Evolutionary conservation across 371 early-diverging fungal species (phyloP).

Genomic region (Mucor racemosus): DNA sequence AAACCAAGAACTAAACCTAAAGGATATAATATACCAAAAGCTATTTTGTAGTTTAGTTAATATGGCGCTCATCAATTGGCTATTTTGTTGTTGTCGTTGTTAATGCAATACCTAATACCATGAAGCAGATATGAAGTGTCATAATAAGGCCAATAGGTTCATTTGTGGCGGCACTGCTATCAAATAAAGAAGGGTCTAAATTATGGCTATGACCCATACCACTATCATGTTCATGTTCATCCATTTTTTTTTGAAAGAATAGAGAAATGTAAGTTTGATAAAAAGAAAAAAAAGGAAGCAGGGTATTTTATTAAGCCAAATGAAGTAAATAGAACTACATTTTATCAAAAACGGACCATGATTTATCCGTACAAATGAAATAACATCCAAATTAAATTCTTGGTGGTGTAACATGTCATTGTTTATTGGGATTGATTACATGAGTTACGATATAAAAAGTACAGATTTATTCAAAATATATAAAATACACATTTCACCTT

Average conservation of each 20-base stretch:
- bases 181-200: slow-evolving; percentile 43
- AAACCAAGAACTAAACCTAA: slow-evolving; percentile 68
- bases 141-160: slow-evolving; percentile 55
- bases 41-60: slow-evolving; percentile 11
- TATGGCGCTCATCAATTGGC: neutral
- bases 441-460: no score
- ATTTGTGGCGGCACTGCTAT: slow-evolving; percentile 44
- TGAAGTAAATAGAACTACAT: neutral
- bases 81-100: neutral
- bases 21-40: slow-evolving; percentile 52
- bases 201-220: slow-evolving; percentile 49
- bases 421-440: neutral
- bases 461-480: no score
- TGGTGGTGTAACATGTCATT: slow-evolving; percentile 1
- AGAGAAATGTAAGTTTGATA: neutral
- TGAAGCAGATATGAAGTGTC: slow-evolving; percentile 49
- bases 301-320: neutral
- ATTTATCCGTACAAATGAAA: neutral
- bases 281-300: neutral
- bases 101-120: slow-evolving; percentile 44
- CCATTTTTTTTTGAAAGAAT: neutral
- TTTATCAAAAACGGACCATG: slow-evolving; percentile 2
- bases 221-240: slow-evolving; percentile 18
- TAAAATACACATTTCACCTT: no score
- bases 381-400: slow-evolving; percentile 6